These are phyloP conservation scores for Annona cherimola DNA, from an alignment of 164 flowering plant genomes.

Conservation along the genomic window DNA sequence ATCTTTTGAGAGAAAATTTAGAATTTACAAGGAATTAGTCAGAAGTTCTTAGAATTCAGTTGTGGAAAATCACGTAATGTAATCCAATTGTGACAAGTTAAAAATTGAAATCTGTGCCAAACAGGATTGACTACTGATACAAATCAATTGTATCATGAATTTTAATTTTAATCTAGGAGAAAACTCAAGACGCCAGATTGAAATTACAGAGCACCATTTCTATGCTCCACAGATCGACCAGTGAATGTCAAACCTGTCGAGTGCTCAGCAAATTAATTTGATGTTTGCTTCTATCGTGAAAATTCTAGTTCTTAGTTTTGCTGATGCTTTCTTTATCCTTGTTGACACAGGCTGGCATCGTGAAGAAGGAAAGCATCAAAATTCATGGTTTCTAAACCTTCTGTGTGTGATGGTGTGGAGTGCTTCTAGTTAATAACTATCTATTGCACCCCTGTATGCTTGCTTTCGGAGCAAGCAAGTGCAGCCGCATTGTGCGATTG, in stretches of 20 bases:
- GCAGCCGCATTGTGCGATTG: not conserved
- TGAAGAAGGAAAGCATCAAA: constrained; percentile 21
- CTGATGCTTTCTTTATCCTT: not conserved
- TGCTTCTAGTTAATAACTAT: not conserved
- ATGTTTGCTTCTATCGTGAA: not conserved
- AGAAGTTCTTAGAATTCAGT: too few relatives aligned
- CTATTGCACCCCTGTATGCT: not conserved
- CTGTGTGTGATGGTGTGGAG: not conserved
- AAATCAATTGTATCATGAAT: too few relatives aligned
- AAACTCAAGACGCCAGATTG: not conserved
- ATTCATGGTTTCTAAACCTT: constrained; percentile 18
- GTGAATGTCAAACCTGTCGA: not conserved
- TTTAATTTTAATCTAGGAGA: too few relatives aligned
- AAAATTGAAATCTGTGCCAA: too few relatives aligned
- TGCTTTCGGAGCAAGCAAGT: not conserved
- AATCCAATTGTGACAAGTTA: too few relatives aligned
- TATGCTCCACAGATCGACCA: not conserved
- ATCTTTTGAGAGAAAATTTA: too few relatives aligned
- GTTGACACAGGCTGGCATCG: constrained; percentile 19
- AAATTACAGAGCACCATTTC: not conserved
- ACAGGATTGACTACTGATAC: too few relatives aligned
- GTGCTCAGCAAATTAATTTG: not conserved
- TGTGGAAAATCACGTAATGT: too few relatives aligned
- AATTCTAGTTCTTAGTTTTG: not conserved
- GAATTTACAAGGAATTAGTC: too few relatives aligned